Conservation (phyloP, 1,284 basidiomycete species). For the Leccinum holopus region DNA sequence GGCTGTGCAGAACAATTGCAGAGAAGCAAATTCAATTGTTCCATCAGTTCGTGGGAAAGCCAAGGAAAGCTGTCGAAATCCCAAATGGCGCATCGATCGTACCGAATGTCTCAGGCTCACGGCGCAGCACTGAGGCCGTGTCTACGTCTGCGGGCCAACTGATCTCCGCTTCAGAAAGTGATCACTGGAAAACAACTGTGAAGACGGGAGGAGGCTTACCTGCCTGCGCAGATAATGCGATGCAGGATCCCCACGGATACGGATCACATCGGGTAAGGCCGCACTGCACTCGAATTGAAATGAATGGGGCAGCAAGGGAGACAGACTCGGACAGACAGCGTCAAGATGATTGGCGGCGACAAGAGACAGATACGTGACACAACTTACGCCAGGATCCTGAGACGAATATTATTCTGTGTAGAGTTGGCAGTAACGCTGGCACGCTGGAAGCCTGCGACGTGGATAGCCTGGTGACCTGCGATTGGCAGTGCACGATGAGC, state of each 20-base stretch:
- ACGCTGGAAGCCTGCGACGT: not conserved
- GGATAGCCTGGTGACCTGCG: not conserved
- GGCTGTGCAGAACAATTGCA: not conserved
- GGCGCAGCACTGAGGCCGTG: slow-evolving; percentile 16
- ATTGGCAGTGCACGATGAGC: slow-evolving; percentile 2
- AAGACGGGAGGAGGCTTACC: not conserved
- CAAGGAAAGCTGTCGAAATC: not conserved
- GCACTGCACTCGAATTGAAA: not conserved
- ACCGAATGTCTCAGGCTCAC: not conserved
- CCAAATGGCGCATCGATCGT: not conserved
- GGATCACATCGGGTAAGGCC: too few relatives aligned
- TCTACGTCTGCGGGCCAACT: not conserved
- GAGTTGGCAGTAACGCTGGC: not conserved
- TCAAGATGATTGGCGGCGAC: not conserved
- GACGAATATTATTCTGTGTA: not conserved
- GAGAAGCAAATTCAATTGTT: not conserved
- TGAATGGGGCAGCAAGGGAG: not conserved
- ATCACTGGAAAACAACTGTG: not conserved
- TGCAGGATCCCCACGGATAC: not conserved
- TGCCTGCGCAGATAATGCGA: slow-evolving; percentile 1
- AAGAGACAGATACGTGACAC: not conserved
- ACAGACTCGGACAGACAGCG: not conserved
- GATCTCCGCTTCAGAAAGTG: not conserved
- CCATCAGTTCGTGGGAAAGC: not conserved
- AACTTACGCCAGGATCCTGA: not conserved